phyloP scores from a whole-genome alignment of 2,329 filamentous ascomycete species.

The Dactylellina haptotyla region DNA sequence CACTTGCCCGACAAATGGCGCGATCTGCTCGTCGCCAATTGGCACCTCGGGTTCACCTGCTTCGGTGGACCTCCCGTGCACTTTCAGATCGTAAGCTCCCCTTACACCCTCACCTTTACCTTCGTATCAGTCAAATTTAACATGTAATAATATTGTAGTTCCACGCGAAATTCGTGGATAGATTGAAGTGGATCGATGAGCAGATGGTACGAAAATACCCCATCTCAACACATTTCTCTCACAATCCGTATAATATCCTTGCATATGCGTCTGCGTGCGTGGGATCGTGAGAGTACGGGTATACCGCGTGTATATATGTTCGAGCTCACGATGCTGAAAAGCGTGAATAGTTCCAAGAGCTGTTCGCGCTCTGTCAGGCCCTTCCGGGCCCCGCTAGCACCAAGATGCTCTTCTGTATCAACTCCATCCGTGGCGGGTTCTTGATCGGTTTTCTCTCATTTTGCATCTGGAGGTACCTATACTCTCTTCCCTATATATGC shows the following conservation, averaged over 20 bases:
- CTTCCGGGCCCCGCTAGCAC: slow-evolving; percentile 75
- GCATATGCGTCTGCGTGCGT: no score
- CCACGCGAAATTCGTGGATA: slow-evolving; percentile 62
- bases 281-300: no score
- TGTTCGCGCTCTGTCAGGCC: slow-evolving; percentile 76
- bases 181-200: slow-evolving; percentile 73
- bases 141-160: slow-evolving; percentile 65
- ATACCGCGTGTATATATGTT: no score
- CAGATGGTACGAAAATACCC: slow-evolving; percentile 66
- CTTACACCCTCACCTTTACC: background rate
- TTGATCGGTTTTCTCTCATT: slow-evolving; percentile 70
- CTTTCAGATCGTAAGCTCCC: slow-evolving; percentile 70
- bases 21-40: slow-evolving; percentile 61
- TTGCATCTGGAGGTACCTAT: slow-evolving; percentile 70
- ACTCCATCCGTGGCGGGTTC: slow-evolving; percentile 71
- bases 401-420: slow-evolving; percentile 77
- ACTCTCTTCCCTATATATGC: background rate
- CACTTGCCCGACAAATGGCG: slow-evolving; percentile 31
- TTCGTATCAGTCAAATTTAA: slow-evolving; percentile 3
- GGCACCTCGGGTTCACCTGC: slow-evolving; percentile 72
- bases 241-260: no score
- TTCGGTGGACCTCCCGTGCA: slow-evolving; percentile 77
- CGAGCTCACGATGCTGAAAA: no score
- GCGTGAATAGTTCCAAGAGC: slow-evolving; percentile 72
- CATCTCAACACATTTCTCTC: background rate